Conservation (phyloP, 768 basidiomycete species). For the Artomyces pyxidatus region DNA sequence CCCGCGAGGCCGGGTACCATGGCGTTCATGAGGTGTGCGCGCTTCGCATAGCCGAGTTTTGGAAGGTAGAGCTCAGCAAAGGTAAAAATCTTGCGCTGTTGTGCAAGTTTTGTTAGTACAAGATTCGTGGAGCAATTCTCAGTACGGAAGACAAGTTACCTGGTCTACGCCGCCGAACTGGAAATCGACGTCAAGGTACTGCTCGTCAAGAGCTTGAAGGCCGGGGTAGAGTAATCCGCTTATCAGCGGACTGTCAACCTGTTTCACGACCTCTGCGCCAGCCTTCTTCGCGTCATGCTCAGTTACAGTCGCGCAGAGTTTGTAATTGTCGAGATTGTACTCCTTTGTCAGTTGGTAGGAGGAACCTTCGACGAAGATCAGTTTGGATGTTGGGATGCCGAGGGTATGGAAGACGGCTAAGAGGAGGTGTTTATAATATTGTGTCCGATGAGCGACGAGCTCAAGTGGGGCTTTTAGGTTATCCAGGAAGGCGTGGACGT, state of each 20-base stretch:
- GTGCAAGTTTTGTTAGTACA: too few species aligned
- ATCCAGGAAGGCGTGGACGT: slow-evolving; percentile 96
- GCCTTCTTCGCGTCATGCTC: slow-evolving; percentile 98
- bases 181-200: slow-evolving; percentile 93
- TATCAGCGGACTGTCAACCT: slow-evolving; percentile 84
- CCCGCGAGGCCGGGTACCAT: slow-evolving; percentile 96
- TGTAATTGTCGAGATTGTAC: slow-evolving; percentile 94
- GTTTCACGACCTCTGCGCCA: slow-evolving; percentile 97
- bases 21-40: slow-evolving; percentile 95
- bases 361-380: slow-evolving; percentile 83
- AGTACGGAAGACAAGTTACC: slow-evolving; percentile 38
- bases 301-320: slow-evolving; percentile 81
- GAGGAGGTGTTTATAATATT: slow-evolving; percentile 84
- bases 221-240: slow-evolving; percentile 95
- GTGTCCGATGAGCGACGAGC: slow-evolving; percentile 78
- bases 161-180: slow-evolving; percentile 98
- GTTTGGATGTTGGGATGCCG: slow-evolving; percentile 79
- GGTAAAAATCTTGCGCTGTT: slow-evolving; percentile 94
- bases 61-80: slow-evolving; percentile 96
- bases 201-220: slow-evolving; percentile 92
- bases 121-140: too few species aligned
- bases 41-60: slow-evolving; percentile 84
- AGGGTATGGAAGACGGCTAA: slow-evolving; percentile 80
- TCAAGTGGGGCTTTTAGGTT: slow-evolving; percentile 94
- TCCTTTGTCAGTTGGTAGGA: slow-evolving; percentile 87